Evolutionary conservation across 495 filamentous ascomycete genomes (phyloP).

Genomic region (Pyronema omphalodes): DNA sequence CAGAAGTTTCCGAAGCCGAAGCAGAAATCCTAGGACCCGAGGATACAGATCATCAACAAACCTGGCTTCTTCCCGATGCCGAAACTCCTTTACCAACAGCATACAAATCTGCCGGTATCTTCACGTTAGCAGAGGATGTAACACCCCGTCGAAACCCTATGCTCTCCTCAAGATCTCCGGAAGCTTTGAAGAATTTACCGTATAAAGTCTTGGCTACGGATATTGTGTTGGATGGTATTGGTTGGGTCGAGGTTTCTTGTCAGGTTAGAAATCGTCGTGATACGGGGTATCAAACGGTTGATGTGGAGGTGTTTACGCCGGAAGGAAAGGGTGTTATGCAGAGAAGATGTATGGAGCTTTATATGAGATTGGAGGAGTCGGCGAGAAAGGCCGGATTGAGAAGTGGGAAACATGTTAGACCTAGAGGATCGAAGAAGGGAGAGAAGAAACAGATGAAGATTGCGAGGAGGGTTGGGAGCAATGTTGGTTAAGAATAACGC

Average conservation of each 20-base stretch:
- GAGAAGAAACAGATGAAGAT: constrained; percentile 30
- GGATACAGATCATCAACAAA: too few species aligned
- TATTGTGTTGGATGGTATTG: constrained; percentile 73
- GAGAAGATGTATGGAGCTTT: constrained; percentile 56
- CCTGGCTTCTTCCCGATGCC: not conserved
- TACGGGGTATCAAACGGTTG: constrained; percentile 9
- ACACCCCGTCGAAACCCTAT: constrained; percentile 51
- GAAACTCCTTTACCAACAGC: not conserved
- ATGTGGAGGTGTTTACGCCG: constrained; percentile 68
- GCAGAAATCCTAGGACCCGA: too few species aligned
- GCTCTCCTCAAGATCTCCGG: constrained; percentile 34
- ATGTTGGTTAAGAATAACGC: not conserved
- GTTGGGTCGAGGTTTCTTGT: constrained; percentile 78
- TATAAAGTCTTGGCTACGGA: constrained; percentile 65
- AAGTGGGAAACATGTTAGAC: constrained; percentile 10
- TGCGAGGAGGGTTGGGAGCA: constrained; percentile 24
- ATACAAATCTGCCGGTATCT: constrained; percentile 47
- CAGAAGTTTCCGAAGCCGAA: too few species aligned
- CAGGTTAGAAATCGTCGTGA: constrained; percentile 43
- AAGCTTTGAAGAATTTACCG: constrained; percentile 40
- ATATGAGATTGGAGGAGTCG: constrained; percentile 26
- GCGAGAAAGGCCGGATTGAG: constrained; percentile 9
- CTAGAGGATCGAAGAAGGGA: constrained; percentile 41
- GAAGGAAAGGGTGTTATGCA: constrained; percentile 55
- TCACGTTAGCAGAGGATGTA: constrained; percentile 59